Evolutionary conservation across 768 basidiomycete genomes (phyloP).

Genomic region (Crucibulum laeve): DNA sequence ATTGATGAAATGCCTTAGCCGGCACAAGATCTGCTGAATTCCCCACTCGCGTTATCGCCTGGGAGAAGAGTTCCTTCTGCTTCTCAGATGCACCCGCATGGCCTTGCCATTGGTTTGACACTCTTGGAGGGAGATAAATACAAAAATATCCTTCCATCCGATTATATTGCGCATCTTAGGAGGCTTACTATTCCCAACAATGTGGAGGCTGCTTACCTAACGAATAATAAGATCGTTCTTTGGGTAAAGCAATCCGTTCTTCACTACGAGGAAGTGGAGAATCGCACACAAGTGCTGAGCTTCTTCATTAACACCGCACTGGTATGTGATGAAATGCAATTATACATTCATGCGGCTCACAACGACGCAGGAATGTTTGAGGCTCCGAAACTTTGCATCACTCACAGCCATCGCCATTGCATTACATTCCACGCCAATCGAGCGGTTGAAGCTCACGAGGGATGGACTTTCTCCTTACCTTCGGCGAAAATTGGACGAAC

Average conservation of each 20-base stretch:
- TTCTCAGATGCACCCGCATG: slow-evolving; percentile 28
- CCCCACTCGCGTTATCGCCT: slow-evolving; percentile 11
- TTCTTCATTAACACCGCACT: slow-evolving; percentile 39
- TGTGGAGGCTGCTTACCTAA: slow-evolving; percentile 25
- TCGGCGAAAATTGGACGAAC: slow-evolving; percentile 23
- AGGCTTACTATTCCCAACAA: slow-evolving; percentile 22
- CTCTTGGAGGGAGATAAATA: slow-evolving; percentile 40
- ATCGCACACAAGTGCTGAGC: slow-evolving; percentile 33
- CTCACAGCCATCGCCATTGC: slow-evolving; percentile 37
- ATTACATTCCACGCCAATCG: slow-evolving; percentile 33
- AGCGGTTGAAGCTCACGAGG: slow-evolving; percentile 29
- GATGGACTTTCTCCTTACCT: slow-evolving; percentile 21
- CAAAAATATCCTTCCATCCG: slow-evolving; percentile 29
- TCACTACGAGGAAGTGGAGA: slow-evolving; percentile 29
- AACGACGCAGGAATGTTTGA: slow-evolving; percentile 35
- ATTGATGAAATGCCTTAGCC: slow-evolving; percentile 3
- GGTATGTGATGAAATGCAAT: slow-evolving; percentile 14
- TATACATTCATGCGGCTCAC: not conserved
- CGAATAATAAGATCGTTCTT: slow-evolving; percentile 33
- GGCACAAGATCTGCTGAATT: slow-evolving; percentile 3
- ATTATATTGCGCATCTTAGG: slow-evolving; percentile 37
- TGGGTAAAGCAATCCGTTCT: slow-evolving; percentile 38
- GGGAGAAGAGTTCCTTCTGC: slow-evolving; percentile 22
- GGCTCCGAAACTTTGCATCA: slow-evolving; percentile 39
- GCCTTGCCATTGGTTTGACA: slow-evolving; percentile 39